Percentiles rank a stretch among this genome's conserved stretches.
These are phyloP conservation scores for Staphylotrichum longicolle DNA, from an alignment of 495 filamentous ascomycete species.

Conservation along the genomic window DNA sequence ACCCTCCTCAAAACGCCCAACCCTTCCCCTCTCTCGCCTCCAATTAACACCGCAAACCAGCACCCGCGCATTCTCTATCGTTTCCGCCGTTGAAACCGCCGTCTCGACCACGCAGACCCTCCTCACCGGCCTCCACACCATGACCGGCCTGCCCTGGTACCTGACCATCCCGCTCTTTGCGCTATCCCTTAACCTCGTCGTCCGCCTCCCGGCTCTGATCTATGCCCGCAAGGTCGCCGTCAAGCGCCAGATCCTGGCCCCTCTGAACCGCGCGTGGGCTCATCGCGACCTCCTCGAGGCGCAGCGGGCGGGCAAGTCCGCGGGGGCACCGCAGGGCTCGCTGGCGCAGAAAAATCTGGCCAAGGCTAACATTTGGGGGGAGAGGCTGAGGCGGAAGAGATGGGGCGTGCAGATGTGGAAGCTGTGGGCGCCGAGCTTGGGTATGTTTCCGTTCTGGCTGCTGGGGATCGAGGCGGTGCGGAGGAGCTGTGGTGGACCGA, in stretches of 20 bases:
- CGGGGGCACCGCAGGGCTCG: no score
- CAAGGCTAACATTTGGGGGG: background rate
- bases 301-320: no score
- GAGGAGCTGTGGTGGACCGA: slow-evolving; percentile 57
- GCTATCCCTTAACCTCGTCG: slow-evolving; percentile 54
- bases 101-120: slow-evolving; percentile 53
- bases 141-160: slow-evolving; percentile 66
- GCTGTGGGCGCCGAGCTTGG: slow-evolving; percentile 36
- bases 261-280: slow-evolving; percentile 53
- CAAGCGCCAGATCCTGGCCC: slow-evolving; percentile 46
- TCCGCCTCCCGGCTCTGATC: slow-evolving; percentile 59
- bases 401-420: slow-evolving; percentile 55
- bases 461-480: slow-evolving; percentile 65
- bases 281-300: slow-evolving; percentile 13
- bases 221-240: slow-evolving; percentile 48
- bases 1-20: background rate
- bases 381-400: slow-evolving; percentile 18
- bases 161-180: slow-evolving; percentile 68
- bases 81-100: slow-evolving; percentile 41
- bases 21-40: background rate
- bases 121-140: slow-evolving; percentile 59
- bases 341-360: no score
- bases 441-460: slow-evolving; percentile 67
- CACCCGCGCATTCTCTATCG: slow-evolving; percentile 11
- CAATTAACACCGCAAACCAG: background rate